A percentile compares a stretch with the other conserved stretches of the same genome.
These are phyloP conservation scores for Phytophthora multivora DNA, from an alignment of 352 stramenopile species.

Conservation along the genomic window DNA sequence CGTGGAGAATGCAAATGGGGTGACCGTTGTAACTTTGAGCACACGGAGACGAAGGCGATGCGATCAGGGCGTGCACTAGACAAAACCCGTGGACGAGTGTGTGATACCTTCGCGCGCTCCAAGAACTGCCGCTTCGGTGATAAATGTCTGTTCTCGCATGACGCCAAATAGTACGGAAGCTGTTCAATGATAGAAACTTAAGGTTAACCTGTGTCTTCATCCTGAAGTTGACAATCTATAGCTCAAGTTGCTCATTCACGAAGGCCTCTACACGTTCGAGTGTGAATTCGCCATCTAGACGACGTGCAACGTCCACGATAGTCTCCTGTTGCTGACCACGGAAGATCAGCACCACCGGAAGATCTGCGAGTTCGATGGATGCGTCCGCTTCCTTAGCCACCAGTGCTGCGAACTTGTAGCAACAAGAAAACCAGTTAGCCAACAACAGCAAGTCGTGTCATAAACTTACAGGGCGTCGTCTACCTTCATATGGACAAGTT, in stretches of 20 bases:
- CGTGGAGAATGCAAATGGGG: slow-evolving; percentile 70
- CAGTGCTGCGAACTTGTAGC: slow-evolving; percentile 60
- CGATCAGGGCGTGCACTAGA: slow-evolving; percentile 50
- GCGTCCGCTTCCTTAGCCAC: slow-evolving; percentile 68
- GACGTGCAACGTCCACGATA: slow-evolving; percentile 56
- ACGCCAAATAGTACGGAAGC: slow-evolving; percentile 16
- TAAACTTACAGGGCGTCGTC: no score
- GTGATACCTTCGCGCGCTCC: slow-evolving; percentile 49
- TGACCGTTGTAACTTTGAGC: slow-evolving; percentile 73
- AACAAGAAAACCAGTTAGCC: slow-evolving; percentile 3
- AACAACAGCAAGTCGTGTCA: not conserved
- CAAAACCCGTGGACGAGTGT: slow-evolving; percentile 59
- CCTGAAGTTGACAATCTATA: slow-evolving; percentile 21
- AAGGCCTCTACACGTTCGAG: slow-evolving; percentile 47
- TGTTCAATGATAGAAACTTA: slow-evolving; percentile 25
- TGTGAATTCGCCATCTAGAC: slow-evolving; percentile 73
- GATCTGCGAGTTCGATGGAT: slow-evolving; percentile 63
- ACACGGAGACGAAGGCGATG: slow-evolving; percentile 76
- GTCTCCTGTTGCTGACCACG: slow-evolving; percentile 55
- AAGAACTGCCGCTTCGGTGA: slow-evolving; percentile 75
- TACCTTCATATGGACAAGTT: slow-evolving; percentile 72
- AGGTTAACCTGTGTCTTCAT: slow-evolving; percentile 12
- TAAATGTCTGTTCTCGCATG: slow-evolving; percentile 75
- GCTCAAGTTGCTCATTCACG: slow-evolving; percentile 38
- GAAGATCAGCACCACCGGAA: slow-evolving; percentile 77